These are phyloP conservation scores for Trichoderma sp. DNA, from an alignment of 2,329 filamentous ascomycete species.

Conservation along the genomic window DNA sequence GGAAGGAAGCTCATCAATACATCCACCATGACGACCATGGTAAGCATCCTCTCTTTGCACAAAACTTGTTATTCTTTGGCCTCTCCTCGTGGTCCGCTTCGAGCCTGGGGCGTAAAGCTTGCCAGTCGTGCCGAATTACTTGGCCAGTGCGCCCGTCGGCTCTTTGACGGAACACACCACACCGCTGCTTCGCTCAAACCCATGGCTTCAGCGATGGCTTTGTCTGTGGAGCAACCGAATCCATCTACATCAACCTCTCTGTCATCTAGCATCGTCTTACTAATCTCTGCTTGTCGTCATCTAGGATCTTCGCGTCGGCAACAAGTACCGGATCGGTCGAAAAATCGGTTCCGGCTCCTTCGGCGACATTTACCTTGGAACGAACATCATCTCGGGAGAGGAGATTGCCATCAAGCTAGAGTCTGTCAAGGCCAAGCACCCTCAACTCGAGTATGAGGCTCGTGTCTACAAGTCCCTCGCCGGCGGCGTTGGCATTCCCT, in stretches of 20 bases:
- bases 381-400: constrained; percentile 99
- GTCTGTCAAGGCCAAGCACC: constrained; percentile 99
- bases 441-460: constrained; percentile 97
- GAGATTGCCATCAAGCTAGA: constrained; percentile 99
- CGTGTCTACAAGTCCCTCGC: constrained; percentile 89
- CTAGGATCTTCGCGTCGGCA: constrained; percentile 97
- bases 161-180: not conserved
- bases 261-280: not conserved
- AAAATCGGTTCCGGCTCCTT: constrained; percentile 99
- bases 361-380: constrained; percentile 97
- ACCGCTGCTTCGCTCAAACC: constrained; percentile 10
- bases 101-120: not conserved
- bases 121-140: constrained; percentile 1
- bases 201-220: not conserved
- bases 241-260: not conserved
- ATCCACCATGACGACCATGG: constrained; percentile 56
- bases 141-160: constrained; percentile 13
- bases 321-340: constrained; percentile 98
- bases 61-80: not conserved
- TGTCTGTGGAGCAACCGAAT: constrained; percentile 1
- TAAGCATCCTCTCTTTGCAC: constrained; percentile 38
- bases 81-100: not conserved
- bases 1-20: constrained; percentile 33
- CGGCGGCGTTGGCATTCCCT: constrained; percentile 95
- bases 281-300: constrained; percentile 29